Percentiles rank a stretch among this genome's conserved stretches.
Conservation (phyloP, 306 rosid species). For the Quillaja saponaria region DNA sequence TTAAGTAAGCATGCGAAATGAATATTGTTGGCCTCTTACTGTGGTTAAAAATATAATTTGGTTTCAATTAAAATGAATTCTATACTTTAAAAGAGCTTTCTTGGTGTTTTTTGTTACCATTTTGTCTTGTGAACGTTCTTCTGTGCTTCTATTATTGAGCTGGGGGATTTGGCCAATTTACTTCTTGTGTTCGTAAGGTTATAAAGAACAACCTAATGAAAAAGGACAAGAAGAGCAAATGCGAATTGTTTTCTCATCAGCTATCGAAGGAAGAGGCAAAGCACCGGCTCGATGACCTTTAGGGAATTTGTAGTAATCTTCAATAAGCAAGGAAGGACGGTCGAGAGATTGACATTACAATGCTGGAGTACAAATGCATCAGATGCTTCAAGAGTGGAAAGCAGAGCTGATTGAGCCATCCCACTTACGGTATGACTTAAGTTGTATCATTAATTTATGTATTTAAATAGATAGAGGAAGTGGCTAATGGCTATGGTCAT, state of each 20-base stretch:
- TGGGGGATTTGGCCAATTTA: too few relatives aligned
- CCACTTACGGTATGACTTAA: slow-evolving; percentile 78
- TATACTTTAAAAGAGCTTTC: too few relatives aligned
- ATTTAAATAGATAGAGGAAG: slow-evolving; percentile 10
- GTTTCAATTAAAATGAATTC: too few relatives aligned
- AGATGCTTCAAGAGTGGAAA: slow-evolving; percentile 88
- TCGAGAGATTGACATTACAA: slow-evolving; percentile 56
- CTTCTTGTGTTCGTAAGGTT: too few relatives aligned
- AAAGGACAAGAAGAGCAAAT: slow-evolving; percentile 61
- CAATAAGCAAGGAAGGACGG: slow-evolving; percentile 83
- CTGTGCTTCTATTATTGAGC: too few relatives aligned
- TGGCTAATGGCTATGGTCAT: background rate
- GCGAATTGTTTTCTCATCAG: slow-evolving; percentile 67
- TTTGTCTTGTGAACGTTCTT: too few relatives aligned
- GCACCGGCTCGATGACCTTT: slow-evolving; percentile 73
- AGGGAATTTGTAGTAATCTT: slow-evolving; percentile 70
- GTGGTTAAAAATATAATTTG: too few relatives aligned
- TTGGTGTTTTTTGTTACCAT: too few relatives aligned
- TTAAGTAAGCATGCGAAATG: too few relatives aligned
- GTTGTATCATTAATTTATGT: too few relatives aligned
- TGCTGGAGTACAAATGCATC: slow-evolving; percentile 87
- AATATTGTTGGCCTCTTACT: too few relatives aligned
- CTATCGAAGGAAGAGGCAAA: slow-evolving; percentile 84
- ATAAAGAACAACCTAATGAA: slow-evolving; percentile 35
- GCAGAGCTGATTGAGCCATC: slow-evolving; percentile 78